phyloP scores from a whole-genome alignment of 768 basidiomycete species.

The Trametes maxima region DNA sequence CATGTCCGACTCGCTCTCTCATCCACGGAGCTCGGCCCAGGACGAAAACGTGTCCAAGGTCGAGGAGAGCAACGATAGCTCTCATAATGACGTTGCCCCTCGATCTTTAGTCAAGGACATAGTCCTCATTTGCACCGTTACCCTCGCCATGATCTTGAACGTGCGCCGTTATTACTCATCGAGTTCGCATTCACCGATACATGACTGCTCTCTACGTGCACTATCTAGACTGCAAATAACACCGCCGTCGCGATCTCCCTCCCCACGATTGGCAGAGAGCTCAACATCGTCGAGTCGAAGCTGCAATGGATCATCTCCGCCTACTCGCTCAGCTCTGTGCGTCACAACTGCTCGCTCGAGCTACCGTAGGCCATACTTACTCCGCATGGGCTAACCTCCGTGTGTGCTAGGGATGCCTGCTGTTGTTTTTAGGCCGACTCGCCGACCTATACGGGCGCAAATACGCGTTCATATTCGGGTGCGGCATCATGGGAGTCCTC shows the following conservation, averaged over 20 bases:
- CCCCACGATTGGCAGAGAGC: slow-evolving; percentile 38
- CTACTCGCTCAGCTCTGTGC: slow-evolving; percentile 67
- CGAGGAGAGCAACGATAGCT: too few relatives aligned
- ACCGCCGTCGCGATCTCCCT: slow-evolving; percentile 33
- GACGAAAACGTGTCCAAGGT: too few relatives aligned
- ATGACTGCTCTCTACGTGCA: too few relatives aligned
- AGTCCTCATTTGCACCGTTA: slow-evolving; percentile 31
- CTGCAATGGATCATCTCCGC: slow-evolving; percentile 75
- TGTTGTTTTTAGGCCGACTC: slow-evolving; percentile 75
- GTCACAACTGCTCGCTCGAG: slow-evolving; percentile 17
- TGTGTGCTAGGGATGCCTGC: slow-evolving; percentile 70
- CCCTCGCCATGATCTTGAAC: slow-evolving; percentile 36
- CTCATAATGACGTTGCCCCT: too few relatives aligned
- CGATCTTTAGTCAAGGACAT: too few relatives aligned
- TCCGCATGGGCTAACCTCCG: neutral
- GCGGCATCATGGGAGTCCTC: slow-evolving; percentile 52
- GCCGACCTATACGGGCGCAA: slow-evolving; percentile 83
- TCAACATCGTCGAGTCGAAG: slow-evolving; percentile 50
- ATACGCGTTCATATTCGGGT: slow-evolving; percentile 63
- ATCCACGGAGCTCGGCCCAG: too few relatives aligned
- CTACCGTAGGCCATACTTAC: too few relatives aligned
- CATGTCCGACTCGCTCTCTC: too few relatives aligned
- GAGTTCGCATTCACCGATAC: too few relatives aligned
- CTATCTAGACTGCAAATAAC: slow-evolving; percentile 27
- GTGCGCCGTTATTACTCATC: slow-evolving; percentile 26